Evolutionary conservation across 305 asterid species (phyloP), one percentile per base, ranked within the genome.

Genomic region (Euphrasia arctica): DNA sequence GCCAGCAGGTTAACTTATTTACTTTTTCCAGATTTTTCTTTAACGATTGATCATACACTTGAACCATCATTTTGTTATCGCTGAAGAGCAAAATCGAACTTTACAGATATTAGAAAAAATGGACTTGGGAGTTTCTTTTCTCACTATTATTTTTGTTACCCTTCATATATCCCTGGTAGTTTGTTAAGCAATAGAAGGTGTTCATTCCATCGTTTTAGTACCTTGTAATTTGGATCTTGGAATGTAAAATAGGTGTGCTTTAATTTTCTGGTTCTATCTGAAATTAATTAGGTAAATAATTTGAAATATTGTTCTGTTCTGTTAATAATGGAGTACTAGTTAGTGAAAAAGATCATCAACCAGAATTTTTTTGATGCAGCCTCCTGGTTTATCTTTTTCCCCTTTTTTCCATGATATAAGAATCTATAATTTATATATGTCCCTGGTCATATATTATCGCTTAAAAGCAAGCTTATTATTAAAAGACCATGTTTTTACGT

Each of bases 1-100:
- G 58, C 63, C 90, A 87, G 42, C 97, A 90, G 97, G 98, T 89
- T 42, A 13, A 13, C 36, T 69, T 58, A 31, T 54, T 54, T 54
- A 54, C 68, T 61, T 51, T 15, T 34, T 18, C 15, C 15, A 47
- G 39, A 12, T 48, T 4, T 31, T 32, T 1, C 6, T 8, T 18
- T 11, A 12, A 51, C 32, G 31, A 41, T 70, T 58, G 18, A 39
- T 4, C 67, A 28, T 62, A 25, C 27, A 25, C 27, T 0, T 25
- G 27, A 25, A 25, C 27, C 27, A 25, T 25, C 27, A 25, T 25
- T 25, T 25, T 25, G 27, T 25, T 25, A 25, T 25, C 27, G 27
- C 27, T 25, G 27, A 25, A 25, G 27, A 25, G 39, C 12, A 60
- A 13, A 25, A 43, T 60, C 22, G 1, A 32, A 32, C 5, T 32